Percentiles rank a stretch among this genome's conserved stretches.
Conservation (phyloP, 2,329 filamentous ascomycete species). For the Apiospora hydei region DNA sequence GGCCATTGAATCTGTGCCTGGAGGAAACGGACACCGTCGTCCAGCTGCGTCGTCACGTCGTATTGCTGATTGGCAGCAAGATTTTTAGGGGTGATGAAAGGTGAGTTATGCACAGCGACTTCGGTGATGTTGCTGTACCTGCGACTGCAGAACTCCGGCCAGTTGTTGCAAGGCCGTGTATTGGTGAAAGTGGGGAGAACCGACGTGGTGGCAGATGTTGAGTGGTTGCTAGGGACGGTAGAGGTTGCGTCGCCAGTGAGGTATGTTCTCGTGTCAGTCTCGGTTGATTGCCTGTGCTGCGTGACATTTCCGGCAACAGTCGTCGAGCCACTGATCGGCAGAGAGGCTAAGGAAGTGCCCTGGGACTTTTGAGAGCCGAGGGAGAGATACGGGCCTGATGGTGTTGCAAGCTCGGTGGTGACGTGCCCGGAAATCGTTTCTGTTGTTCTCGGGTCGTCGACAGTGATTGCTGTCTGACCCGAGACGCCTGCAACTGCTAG, state of each 20-base stretch:
- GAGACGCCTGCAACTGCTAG: constrained; percentile 35
- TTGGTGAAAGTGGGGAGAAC: constrained; percentile 62
- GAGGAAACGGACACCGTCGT: constrained; percentile 75
- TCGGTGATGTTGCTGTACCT: constrained; percentile 84
- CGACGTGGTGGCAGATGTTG: constrained; percentile 49
- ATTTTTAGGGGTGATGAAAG: constrained; percentile 74
- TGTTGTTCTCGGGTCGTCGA: constrained; percentile 44
- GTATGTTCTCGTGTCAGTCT: constrained; percentile 44
- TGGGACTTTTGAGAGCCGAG: constrained; percentile 53
- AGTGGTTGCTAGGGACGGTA: constrained; percentile 49
- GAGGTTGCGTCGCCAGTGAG: constrained; percentile 55
- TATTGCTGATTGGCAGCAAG: constrained; percentile 79
- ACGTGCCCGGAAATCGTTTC: constrained; percentile 41
- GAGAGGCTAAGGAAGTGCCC: constrained; percentile 35
- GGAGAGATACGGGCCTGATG: constrained; percentile 55
- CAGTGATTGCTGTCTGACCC: constrained; percentile 45
- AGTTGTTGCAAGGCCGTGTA: constrained; percentile 81
- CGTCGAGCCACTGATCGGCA: constrained; percentile 38
- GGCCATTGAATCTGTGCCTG: constrained; percentile 70
- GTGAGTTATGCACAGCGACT: constrained; percentile 81
- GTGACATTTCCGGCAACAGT: constrained; percentile 40
- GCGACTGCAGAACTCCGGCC: constrained; percentile 77
- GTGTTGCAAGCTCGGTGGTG: constrained; percentile 44
- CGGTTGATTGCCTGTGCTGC: constrained; percentile 35
- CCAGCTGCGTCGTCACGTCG: constrained; percentile 72